Conservation (phyloP, 78 protist genomes). For the Bodo saltans region DNA sequence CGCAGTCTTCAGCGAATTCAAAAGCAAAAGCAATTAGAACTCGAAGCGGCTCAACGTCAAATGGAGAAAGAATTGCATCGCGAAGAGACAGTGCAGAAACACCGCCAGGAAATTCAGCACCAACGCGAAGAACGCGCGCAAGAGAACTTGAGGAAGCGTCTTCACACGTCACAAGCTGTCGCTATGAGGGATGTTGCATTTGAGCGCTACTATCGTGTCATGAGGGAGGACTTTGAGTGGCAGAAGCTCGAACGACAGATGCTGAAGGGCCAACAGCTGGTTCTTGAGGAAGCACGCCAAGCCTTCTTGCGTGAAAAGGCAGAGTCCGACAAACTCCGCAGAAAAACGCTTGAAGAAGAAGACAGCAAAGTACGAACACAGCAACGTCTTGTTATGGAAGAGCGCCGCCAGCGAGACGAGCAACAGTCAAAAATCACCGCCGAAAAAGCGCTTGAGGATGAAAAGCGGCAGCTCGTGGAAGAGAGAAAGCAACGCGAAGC, state of each 20-base stretch:
- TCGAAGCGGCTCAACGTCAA: not conserved
- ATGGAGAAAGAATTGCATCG: no score
- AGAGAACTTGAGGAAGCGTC: not conserved
- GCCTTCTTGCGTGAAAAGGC: not conserved
- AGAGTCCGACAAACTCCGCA: not conserved
- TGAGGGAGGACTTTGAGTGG: not conserved
- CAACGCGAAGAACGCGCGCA: not conserved
- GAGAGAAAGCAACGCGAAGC: not conserved
- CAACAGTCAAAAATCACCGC: not conserved
- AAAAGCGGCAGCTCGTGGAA: not conserved
- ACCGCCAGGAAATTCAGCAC: not conserved
- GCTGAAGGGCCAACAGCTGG: not conserved
- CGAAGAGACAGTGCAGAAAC: not conserved
- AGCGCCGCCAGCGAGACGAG: not conserved
- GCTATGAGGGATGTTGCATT: not conserved
- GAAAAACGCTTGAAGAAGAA: not conserved
- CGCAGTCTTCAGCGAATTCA: not conserved
- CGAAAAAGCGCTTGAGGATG: not conserved
- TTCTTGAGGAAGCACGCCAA: not conserved
- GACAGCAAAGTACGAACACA: not conserved
- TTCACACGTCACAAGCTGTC: not conserved
- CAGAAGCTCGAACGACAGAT: not conserved
- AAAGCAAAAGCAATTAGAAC: not conserved
- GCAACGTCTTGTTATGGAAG: not conserved
- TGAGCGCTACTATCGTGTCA: not conserved